Evolutionary conservation across 306 rosid species (phyloP).

Genomic region (Lathyrus aphaca): DNA sequence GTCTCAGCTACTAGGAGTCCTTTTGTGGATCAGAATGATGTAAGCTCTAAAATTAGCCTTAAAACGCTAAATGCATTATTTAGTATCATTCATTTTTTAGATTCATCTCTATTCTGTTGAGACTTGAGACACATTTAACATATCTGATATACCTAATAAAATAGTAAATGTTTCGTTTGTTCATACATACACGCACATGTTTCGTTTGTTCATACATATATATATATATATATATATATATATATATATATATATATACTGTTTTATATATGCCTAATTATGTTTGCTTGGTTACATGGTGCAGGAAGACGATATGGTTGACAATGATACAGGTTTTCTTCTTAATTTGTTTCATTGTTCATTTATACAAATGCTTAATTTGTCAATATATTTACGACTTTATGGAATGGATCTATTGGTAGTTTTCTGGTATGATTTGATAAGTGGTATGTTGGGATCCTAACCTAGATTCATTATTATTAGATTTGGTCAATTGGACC

Average conservation of each 20-base stretch:
- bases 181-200: background rate
- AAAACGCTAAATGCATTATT: background rate
- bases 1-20: constrained; percentile 45
- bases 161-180: background rate
- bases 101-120: constrained; percentile 17
- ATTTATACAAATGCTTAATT: constrained; percentile 24
- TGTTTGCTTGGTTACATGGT: constrained; percentile 41
- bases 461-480: background rate
- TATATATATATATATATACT: background rate
- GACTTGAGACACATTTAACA: background rate
- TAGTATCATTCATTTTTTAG: constrained; percentile 27
- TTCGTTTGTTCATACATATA: too few species aligned
- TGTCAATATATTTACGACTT: constrained; percentile 16
- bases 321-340: constrained; percentile 78
- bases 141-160: background rate
- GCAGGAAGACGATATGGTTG: constrained; percentile 68
- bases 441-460: background rate
- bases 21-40: constrained; percentile 54
- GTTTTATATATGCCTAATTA: constrained; percentile 38
- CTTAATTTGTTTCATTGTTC: constrained; percentile 30
- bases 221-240: too few species aligned
- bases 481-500: background rate
- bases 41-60: constrained; percentile 52
- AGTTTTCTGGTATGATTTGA: constrained; percentile 11
- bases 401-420: constrained; percentile 20